phyloP scores from a whole-genome alignment of 495 filamentous ascomycete species.

The Aspergillus biplanus region DNA sequence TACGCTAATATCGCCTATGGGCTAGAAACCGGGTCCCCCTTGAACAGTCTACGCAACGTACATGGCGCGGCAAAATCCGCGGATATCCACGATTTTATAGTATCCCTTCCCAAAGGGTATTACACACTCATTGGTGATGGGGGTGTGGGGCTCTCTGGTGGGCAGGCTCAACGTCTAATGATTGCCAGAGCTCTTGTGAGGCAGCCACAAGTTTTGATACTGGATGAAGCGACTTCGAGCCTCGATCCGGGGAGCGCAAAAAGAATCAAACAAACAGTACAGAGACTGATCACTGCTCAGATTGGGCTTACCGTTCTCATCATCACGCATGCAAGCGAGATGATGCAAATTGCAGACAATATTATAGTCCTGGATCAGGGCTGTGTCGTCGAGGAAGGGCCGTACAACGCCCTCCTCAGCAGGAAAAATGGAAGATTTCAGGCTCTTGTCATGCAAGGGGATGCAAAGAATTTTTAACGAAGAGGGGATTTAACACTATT shows the following conservation, averaged over 20 bases:
- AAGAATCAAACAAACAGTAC: slow-evolving; percentile 66
- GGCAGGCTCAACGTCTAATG: slow-evolving; percentile 80
- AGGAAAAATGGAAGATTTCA: slow-evolving; percentile 44
- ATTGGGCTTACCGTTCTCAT: slow-evolving; percentile 59
- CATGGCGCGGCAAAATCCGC: slow-evolving; percentile 66
- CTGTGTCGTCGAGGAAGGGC: slow-evolving; percentile 65
- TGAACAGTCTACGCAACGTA: slow-evolving; percentile 45
- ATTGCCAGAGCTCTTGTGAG: slow-evolving; percentile 82
- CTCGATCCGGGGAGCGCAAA: slow-evolving; percentile 74
- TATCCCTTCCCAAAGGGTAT: slow-evolving; percentile 73
- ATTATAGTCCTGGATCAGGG: slow-evolving; percentile 74
- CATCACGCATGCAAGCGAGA: slow-evolving; percentile 78
- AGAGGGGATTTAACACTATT: background rate
- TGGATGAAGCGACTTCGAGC: slow-evolving; percentile 88
- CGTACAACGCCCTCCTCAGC: slow-evolving; percentile 56
- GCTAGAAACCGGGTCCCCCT: slow-evolving; percentile 45
- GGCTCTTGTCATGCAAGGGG: slow-evolving; percentile 32
- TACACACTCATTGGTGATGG: slow-evolving; percentile 77
- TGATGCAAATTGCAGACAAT: slow-evolving; percentile 78
- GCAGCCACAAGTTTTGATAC: slow-evolving; percentile 68
- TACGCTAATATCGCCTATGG: slow-evolving; percentile 83
- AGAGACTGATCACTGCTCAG: slow-evolving; percentile 39
- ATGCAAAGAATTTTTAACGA: background rate
- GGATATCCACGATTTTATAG: slow-evolving; percentile 80
- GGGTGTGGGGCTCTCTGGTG: slow-evolving; percentile 74